Evolutionary conservation across 768 basidiomycete genomes (phyloP), one percentile per base, ranked within the genome.

Genomic region (Lentinula raphanica): DNA sequence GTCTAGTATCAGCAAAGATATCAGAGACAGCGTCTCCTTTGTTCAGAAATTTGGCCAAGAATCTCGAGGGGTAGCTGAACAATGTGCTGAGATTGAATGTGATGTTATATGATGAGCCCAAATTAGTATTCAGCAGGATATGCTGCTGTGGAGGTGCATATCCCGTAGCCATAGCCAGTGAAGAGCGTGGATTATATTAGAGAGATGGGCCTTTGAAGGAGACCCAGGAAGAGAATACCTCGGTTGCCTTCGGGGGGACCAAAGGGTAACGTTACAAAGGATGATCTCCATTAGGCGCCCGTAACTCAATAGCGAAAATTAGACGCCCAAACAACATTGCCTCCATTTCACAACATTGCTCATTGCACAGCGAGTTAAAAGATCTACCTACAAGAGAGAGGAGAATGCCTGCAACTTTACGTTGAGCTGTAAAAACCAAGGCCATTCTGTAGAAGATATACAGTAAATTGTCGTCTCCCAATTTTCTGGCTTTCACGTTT

Each of bases 61-160:
- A 64, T 29, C 74, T 72, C 35, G 72, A 71, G 2, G 77, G 76
- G 64, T 76, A 71, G n/a, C 68, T 60, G 44, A 81, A 65, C 55
- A 82, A 32, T 12, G 56, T 36, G 8, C 29, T 38, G 21, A 57
- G 44, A 77, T 86, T 69, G 79, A 74, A 28, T 72, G 83, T 56
- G 66, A 80, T 45, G 75, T 65, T 64, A 65, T 75, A 69, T 32
- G 50, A 57, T 21, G 46, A 57, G 36, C n/a, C 23, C 38, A 50
- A 42, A 39, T 35, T 27, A 11, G 54, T 27, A 28, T 21, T 49
- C 51, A 39, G 35, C 21, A 53, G 21, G 3, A n/a, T 36, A 39
- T 36, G 32, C 19, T 53, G 32, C n/a, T 39, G 51, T 13, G 51
- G 25, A 31, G 51, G 2, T 7, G 49, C 19, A 19, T 39, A 15